phyloP scores from a whole-genome alignment of 192 early-diverging fungal species.

The Coemansia sp. region DNA sequence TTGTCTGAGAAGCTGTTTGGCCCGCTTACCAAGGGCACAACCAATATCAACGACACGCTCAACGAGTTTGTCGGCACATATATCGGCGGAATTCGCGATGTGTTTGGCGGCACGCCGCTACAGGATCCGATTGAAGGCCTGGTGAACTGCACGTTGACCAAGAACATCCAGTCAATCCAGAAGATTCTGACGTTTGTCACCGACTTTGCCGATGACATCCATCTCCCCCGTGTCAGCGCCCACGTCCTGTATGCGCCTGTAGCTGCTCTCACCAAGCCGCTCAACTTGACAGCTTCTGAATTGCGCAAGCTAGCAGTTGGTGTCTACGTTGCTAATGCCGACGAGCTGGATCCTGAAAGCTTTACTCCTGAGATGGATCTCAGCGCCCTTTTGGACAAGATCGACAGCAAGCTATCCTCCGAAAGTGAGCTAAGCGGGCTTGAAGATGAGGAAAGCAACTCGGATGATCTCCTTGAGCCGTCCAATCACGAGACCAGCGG shows the following conservation, averaged over 20 bases:
- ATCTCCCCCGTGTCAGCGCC: conserved; percentile 28
- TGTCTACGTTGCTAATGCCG: conserved; percentile 31
- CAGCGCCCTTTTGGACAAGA: not conserved
- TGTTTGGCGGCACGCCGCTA: conserved; percentile 40
- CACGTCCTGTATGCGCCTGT: conserved; percentile 24
- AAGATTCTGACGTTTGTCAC: conserved; percentile 40
- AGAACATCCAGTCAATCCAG: conserved; percentile 36
- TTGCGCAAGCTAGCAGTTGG: conserved; percentile 37
- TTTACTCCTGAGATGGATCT: conserved; percentile 16
- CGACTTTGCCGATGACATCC: conserved; percentile 27
- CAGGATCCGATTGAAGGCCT: conserved; percentile 39
- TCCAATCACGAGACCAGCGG: too few relatives aligned
- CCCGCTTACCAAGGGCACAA: conserved; percentile 33
- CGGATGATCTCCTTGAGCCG: too few relatives aligned
- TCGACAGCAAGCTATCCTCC: not conserved
- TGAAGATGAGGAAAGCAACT: not conserved
- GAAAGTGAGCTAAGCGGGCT: not conserved
- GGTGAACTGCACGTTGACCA: conserved; percentile 51
- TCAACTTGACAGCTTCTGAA: conserved; percentile 24
- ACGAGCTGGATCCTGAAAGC: conserved; percentile 17
- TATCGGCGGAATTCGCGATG: conserved; percentile 25
- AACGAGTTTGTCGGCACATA: conserved; percentile 36
- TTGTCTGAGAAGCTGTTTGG: conserved; percentile 40
- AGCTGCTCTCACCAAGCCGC: conserved; percentile 10
- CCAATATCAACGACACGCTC: conserved; percentile 35